These are phyloP conservation scores for Pontederia crassipes DNA, from an alignment of 176 grass and related monocot genomes.

Conservation along the genomic window DNA sequence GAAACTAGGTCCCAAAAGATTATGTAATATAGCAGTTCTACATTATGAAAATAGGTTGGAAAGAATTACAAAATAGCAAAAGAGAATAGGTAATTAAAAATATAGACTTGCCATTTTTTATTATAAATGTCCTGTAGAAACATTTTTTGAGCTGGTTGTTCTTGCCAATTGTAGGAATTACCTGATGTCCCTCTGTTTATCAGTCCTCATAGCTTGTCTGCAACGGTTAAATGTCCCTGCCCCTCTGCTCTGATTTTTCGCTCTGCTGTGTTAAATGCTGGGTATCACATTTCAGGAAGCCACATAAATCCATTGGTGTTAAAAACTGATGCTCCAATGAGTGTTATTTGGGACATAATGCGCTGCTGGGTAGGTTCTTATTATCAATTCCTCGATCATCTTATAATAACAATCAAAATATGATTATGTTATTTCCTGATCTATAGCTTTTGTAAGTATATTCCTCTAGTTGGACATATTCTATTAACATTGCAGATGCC, in stretches of 20 bases:
- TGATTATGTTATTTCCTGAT: background rate
- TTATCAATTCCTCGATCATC: background rate
- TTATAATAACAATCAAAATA: no score
- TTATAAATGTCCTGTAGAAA: background rate
- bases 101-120: background rate
- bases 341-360: slow-evolving; percentile 55
- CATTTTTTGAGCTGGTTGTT: background rate
- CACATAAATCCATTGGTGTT: slow-evolving; percentile 44
- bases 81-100: background rate
- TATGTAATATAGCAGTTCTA: no score
- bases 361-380: slow-evolving; percentile 31
- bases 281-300: slow-evolving; percentile 40
- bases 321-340: slow-evolving; percentile 44
- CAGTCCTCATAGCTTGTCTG: slow-evolving; percentile 38
- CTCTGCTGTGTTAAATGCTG: slow-evolving; percentile 44
- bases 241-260: slow-evolving; percentile 32
- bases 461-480: background rate
- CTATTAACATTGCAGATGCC: slow-evolving; percentile 1
- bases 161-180: slow-evolving; percentile 31
- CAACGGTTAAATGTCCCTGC: slow-evolving; percentile 38
- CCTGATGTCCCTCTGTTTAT: slow-evolving; percentile 35
- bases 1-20: no score
- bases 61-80: no score
- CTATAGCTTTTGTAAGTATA: slow-evolving; percentile 1
- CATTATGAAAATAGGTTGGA: no score